Percentiles rank a stretch among this genome's conserved stretches.
Evolutionary conservation across 1,139 yeast genomes (phyloP).

Genomic region (Suhomyces bokatorum): DNA sequence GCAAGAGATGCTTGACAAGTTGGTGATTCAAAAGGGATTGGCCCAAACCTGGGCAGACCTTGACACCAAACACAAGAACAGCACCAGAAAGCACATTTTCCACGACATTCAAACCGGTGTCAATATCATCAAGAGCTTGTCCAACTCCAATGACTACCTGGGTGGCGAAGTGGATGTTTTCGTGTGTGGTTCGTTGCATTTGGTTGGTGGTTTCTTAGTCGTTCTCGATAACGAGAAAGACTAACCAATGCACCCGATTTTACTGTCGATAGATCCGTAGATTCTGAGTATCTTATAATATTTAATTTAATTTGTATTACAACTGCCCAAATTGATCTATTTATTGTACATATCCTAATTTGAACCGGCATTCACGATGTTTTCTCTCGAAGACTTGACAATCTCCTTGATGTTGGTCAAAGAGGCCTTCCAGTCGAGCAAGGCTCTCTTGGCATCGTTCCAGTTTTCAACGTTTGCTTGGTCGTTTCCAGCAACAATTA

Average conservation of each 20-base stretch:
- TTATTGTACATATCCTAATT: constrained; percentile 13
- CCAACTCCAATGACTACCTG: constrained; percentile 25
- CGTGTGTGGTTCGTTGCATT: constrained; percentile 91
- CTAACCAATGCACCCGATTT: constrained; percentile 11
- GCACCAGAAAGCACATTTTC: constrained; percentile 52
- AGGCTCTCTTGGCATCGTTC: constrained; percentile 37
- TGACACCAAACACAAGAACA: constrained; percentile 38
- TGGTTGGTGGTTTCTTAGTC: constrained; percentile 91
- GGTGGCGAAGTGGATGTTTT: constrained; percentile 60
- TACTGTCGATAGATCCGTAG: no score
- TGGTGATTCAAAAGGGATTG: constrained; percentile 78
- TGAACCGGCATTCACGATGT: constrained; percentile 35
- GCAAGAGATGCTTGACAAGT: constrained; percentile 65
- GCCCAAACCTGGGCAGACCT: constrained; percentile 67
- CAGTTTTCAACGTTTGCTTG: constrained; percentile 38
- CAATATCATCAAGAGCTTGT: constrained; percentile 49
- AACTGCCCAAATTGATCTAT: constrained; percentile 10
- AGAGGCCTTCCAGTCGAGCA: constrained; percentile 43
- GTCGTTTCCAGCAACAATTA: constrained; percentile 40
- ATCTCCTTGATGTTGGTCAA: constrained; percentile 45
- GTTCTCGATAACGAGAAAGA: constrained; percentile 62
- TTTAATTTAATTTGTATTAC: constrained; percentile 1
- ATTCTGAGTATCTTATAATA: neutral
- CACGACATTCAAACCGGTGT: constrained; percentile 78
- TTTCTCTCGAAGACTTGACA: constrained; percentile 47